phyloP scores from a whole-genome alignment of 495 filamentous ascomycete genomes.

The Aspergillus cristatus region DNA sequence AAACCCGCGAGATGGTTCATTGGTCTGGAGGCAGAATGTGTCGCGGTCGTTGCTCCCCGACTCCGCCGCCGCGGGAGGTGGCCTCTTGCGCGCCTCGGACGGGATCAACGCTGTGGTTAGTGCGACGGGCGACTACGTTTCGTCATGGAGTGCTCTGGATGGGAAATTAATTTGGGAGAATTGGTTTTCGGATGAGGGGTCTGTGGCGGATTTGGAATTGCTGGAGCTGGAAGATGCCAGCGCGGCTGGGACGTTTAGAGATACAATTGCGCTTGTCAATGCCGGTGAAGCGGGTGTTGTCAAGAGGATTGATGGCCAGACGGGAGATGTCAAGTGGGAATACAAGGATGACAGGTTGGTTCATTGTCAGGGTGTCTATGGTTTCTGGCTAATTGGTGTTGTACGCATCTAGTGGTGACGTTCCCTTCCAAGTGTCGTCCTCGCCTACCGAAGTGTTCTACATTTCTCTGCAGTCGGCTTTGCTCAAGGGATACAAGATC shows the following conservation, averaged over 20 bases:
- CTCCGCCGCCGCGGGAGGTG: conserved; percentile 19
- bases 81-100: conserved; percentile 62
- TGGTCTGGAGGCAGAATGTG: conserved; percentile 81
- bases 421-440: conserved; percentile 70
- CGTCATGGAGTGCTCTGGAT: conserved; percentile 75
- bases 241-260: conserved; percentile 28
- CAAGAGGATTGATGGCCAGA: conserved; percentile 59
- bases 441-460: conserved; percentile 67
- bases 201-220: conserved; percentile 71
- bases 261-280: conserved; percentile 57
- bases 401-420: conserved; percentile 44
- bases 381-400: conserved; percentile 13
- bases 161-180: conserved; percentile 70
- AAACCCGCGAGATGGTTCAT: conserved; percentile 72
- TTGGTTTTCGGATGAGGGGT: conserved; percentile 40
- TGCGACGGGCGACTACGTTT: conserved; percentile 55
- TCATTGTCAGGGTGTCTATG: neutral
- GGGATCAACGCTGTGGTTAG: conserved; percentile 64
- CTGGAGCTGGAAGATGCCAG: conserved; percentile 57
- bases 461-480: conserved; percentile 60
- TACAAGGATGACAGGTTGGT: conserved; percentile 50
- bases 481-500: conserved; percentile 58
- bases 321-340: conserved; percentile 73
- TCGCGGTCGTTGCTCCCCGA: conserved; percentile 21
- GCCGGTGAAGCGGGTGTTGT: conserved; percentile 48